phyloP scores from a whole-genome alignment of 2,329 filamentous ascomycete species.

The Aspergillus sp. region DNA sequence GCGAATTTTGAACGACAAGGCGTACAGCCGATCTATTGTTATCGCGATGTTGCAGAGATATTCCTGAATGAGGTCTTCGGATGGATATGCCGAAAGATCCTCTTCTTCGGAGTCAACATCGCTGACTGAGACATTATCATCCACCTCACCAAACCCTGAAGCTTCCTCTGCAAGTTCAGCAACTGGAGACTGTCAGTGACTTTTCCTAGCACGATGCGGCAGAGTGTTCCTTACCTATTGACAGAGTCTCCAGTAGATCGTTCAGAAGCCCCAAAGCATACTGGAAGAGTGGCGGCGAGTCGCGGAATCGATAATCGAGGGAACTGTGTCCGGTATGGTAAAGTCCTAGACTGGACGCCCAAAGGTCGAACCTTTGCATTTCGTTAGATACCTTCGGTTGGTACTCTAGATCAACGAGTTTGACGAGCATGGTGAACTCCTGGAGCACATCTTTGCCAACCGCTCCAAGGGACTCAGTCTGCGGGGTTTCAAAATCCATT shows the following conservation, averaged over 20 bases:
- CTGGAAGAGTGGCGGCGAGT: neutral
- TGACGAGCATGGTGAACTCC: neutral
- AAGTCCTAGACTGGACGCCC: constrained; percentile 5
- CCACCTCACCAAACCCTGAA: no score
- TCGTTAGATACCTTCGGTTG: neutral
- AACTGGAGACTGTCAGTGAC: neutral
- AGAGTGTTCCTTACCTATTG: neutral
- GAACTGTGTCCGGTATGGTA: constrained; percentile 5
- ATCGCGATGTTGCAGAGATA: no score
- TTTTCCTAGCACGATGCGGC: no score
- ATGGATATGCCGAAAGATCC: no score
- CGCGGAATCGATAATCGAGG: constrained; percentile 8
- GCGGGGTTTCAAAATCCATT: neutral
- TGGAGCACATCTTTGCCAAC: neutral
- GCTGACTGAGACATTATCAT: no score
- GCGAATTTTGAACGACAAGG: no score
- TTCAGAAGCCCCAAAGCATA: neutral
- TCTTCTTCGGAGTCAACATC: no score
- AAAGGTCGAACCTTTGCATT: neutral
- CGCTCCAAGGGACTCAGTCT: neutral
- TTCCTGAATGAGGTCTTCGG: no score
- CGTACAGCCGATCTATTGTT: no score
- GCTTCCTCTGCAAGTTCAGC: no score
- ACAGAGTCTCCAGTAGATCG: neutral
- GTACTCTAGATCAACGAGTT: neutral